phyloP scores from a whole-genome alignment of 371 early-diverging fungal genomes.

The Mortierella polycephala region DNA sequence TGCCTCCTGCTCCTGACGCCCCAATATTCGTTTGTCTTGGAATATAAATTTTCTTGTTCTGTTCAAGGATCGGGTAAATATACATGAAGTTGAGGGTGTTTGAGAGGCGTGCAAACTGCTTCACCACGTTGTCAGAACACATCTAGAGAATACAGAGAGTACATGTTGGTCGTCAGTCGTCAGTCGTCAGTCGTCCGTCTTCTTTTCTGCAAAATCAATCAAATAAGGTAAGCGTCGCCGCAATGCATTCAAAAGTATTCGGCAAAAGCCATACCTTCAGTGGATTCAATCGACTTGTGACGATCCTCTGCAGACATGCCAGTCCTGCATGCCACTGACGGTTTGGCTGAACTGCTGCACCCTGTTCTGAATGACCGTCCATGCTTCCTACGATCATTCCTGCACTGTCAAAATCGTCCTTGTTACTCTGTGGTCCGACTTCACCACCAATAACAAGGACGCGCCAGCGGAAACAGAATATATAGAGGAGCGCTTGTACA shows the following conservation, averaged over 20 bases:
- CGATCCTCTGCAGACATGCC: conserved; percentile 75
- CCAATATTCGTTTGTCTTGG: conserved; percentile 26
- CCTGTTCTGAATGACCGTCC: conserved; percentile 17
- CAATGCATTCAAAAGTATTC: background rate
- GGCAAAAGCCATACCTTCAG: conserved; percentile 64
- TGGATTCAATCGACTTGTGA: conserved; percentile 87
- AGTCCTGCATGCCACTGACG: conserved; percentile 69
- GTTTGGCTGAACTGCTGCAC: conserved; percentile 1
- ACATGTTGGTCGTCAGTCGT: background rate
- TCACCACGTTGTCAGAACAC: conserved; percentile 81
- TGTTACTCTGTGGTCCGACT: conserved; percentile 31
- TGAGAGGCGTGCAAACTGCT: conserved; percentile 86
- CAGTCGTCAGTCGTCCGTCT: background rate
- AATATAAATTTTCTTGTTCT: conserved; percentile 66
- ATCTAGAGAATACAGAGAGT: conserved; percentile 53
- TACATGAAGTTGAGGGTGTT: conserved; percentile 87
- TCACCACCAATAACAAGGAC: conserved; percentile 63
- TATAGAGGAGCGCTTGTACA: conserved; percentile 91
- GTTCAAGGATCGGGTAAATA: conserved; percentile 81
- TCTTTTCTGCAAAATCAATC: background rate
- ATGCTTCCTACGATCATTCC: conserved; percentile 53
- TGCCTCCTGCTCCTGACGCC: conserved; percentile 18
- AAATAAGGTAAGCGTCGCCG: background rate
- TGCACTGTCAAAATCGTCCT: conserved; percentile 56
- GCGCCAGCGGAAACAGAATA: conserved; percentile 95